Evolutionary conservation across 805 yeast genomes (phyloP).

Genomic region (Candida qinlingensis): DNA sequence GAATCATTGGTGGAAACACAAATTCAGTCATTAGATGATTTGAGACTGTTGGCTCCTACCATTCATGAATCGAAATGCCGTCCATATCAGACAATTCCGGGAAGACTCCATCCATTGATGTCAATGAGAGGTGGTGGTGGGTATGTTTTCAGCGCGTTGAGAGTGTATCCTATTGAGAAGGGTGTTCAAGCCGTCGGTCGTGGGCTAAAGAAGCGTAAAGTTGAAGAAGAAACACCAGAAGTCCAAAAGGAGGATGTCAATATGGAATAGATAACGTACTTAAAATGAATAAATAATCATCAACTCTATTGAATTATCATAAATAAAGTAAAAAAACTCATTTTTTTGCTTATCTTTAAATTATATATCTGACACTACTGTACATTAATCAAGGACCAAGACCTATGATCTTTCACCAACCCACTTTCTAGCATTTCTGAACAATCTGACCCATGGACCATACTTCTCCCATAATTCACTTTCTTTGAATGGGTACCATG

Average conservation of each 20-base stretch:
- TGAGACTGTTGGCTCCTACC: constrained; percentile 74
- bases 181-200: constrained; percentile 70
- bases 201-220: constrained; percentile 29
- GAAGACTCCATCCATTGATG: constrained; percentile 93
- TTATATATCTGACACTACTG: no score
- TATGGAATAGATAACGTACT: neutral
- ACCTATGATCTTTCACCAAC: constrained; percentile 40
- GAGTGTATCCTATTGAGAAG: constrained; percentile 66
- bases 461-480: constrained; percentile 64
- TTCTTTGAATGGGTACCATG: constrained; percentile 76
- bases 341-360: no score
- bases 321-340: no score
- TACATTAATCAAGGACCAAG: no score
- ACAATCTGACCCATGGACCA: constrained; percentile 95
- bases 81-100: constrained; percentile 88
- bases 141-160: constrained; percentile 68
- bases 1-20: constrained; percentile 74
- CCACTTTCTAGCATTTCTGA: constrained; percentile 93
- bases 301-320: no score
- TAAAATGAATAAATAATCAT: no score
- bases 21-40: constrained; percentile 59
- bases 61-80: constrained; percentile 79
- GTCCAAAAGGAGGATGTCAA: neutral
- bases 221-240: constrained; percentile 21
- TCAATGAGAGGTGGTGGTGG: constrained; percentile 93